phyloP scores from a whole-genome alignment of 1,284 basidiomycete genomes.

The Erythrobasidium hasegawianum region DNA sequence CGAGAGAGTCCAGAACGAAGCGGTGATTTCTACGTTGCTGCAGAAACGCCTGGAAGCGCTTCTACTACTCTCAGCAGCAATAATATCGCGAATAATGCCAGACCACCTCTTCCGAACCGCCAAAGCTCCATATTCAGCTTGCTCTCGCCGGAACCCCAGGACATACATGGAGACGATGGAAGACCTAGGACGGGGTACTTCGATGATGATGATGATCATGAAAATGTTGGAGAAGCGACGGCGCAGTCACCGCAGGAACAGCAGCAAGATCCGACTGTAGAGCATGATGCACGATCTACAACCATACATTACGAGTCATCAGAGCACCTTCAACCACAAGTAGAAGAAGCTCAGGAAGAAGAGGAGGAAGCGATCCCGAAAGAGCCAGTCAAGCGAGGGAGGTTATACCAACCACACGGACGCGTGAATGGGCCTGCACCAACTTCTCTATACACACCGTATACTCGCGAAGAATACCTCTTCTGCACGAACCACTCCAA shows the following conservation, averaged over 20 bases:
- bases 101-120: constrained; percentile 5
- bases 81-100: background rate
- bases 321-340: background rate
- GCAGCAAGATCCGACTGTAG: background rate
- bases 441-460: constrained; percentile 8
- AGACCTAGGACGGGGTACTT: background rate
- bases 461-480: constrained; percentile 17
- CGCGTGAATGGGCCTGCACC: constrained; percentile 26
- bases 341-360: too few relatives aligned
- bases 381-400: constrained; percentile 25
- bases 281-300: background rate
- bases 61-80: constrained; percentile 4
- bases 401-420: constrained; percentile 11
- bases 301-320: background rate
- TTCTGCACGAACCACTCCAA: constrained; percentile 30
- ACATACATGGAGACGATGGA: background rate
- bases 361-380: too few relatives aligned
- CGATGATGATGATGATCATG: background rate
- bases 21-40: background rate
- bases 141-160: constrained; percentile 29
- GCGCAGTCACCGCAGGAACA: background rate
- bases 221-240: background rate
- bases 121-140: constrained; percentile 29
- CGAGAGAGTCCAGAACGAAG: background rate
- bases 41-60: constrained; percentile 20